Evolutionary conservation across 2,329 filamentous ascomycete genomes (phyloP).

Genomic region (Penicillium capsulatum): DNA sequence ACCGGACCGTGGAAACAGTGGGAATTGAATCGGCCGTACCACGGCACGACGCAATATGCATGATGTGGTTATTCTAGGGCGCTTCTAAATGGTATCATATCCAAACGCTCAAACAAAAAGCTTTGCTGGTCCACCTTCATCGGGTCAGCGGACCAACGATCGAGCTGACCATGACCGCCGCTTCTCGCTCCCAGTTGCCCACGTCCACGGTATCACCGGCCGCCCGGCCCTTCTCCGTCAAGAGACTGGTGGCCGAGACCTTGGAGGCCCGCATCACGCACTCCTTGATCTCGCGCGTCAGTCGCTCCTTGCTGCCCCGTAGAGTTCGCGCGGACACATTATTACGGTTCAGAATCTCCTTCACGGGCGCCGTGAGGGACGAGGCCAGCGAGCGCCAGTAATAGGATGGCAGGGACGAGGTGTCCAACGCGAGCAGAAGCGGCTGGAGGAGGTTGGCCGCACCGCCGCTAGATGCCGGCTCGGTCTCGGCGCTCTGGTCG

Average conservation of each 20-base stretch:
- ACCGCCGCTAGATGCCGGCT: constrained; percentile 5
- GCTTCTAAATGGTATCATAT: too few species aligned
- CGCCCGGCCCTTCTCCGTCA: constrained; percentile 44
- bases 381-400: constrained; percentile 90
- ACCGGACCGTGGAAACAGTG: not conserved
- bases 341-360: constrained; percentile 77
- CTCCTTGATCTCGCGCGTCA: constrained; percentile 73
- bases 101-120: too few species aligned
- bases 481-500: constrained; percentile 32
- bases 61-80: too few species aligned
- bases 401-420: constrained; percentile 77
- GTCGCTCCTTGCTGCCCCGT: constrained; percentile 66
- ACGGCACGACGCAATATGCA: not conserved
- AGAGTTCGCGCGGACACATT: constrained; percentile 80
- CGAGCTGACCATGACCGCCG: constrained; percentile 89
- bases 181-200: constrained; percentile 78
- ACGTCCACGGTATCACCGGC: constrained; percentile 44
- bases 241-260: constrained; percentile 55
- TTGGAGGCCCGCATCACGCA: constrained; percentile 76
- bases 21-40: not conserved
- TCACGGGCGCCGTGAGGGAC: constrained; percentile 68
- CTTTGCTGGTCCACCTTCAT: constrained; percentile 11
- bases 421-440: constrained; percentile 75
- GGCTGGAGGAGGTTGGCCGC: constrained; percentile 62
- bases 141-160: constrained; percentile 58